Base-by-base conservation (phyloP, 2,329 filamentous ascomycete species). In the Hymenoscyphus occultus region DNA sequence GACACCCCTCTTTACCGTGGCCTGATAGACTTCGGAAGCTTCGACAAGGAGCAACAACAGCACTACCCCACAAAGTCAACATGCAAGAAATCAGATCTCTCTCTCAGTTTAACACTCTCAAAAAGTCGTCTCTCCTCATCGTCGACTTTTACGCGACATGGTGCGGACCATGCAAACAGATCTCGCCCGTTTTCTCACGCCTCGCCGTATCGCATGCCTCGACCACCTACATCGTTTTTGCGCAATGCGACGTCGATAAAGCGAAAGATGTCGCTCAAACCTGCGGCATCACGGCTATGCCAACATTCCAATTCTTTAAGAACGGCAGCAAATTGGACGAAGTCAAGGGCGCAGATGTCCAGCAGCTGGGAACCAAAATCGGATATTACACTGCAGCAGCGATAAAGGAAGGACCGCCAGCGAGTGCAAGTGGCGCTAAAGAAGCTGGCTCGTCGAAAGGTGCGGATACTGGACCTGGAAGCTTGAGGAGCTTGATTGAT, bases 261-360 rank as follows among this genome's bases (percentile, higher is more conserved):
- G 92, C 95, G 77, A 83, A 88, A 70, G 86, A 90, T 69, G 87
- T 98, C 68, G 86, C 92, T 14, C 83, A 87, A 73, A 82, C 86
- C 69, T 91, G 96, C 78, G 84, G 86, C 72, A 88, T 97, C 74
- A 87, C 87, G 70, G 91, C 92, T 80, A 93, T 96, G 87, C 94
- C 94, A 4, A 97, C 94, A 59, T 98, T 98, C 79, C 86, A 97
- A 76, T 87, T 98, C 78, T 93, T 91, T 82, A 90, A 92, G 80
- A 86, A 86, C 74, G 88, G 89, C 72, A 82, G 84, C 70, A 86
- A 89, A 74, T 83, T 91, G 74, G 85, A 91, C 71, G 92, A 90
- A 60, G 87, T 96, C 73, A 85, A 86, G 73, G 95, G 94, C 71
- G 93, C 93, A 42, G 91, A 96, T 80, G 86, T 89, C 0, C 83